phyloP scores from a whole-genome alignment of 1,284 basidiomycete species.

The Waitea zeae region DNA sequence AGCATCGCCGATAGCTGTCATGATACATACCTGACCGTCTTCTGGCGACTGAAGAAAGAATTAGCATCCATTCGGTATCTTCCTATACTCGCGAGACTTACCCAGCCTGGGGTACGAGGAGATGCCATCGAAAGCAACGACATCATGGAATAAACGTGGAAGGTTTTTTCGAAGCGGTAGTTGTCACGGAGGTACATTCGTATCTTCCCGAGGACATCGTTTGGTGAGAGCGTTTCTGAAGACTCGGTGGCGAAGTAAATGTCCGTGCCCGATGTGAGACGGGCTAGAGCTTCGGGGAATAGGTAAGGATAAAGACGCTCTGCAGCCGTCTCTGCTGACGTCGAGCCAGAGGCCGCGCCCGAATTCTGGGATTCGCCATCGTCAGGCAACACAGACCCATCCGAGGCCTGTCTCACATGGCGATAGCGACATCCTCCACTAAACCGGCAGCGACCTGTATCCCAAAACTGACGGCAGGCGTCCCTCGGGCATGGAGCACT shows the following conservation, averaged over 20 bases:
- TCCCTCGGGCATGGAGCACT: background rate
- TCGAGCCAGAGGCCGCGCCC: background rate
- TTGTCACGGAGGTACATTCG: background rate
- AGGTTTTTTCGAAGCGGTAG: conserved; percentile 1
- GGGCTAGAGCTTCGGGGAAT: background rate
- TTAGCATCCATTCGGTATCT: background rate
- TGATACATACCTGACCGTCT: no score
- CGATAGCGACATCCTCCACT: no score
- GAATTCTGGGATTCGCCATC: background rate
- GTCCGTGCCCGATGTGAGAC: conserved; percentile 1
- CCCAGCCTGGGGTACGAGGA: background rate
- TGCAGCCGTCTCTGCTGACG: background rate
- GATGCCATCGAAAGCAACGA: background rate
- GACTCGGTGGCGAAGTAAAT: background rate
- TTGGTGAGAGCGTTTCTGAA: background rate
- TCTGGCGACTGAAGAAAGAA: background rate
- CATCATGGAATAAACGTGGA: background rate
- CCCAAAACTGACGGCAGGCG: no score
- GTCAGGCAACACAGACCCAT: no score
- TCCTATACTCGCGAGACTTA: background rate
- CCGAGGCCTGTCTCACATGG: no score
- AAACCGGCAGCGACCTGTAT: no score
- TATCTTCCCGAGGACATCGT: background rate
- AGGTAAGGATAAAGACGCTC: background rate
- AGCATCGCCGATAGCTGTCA: no score